Evolutionary conservation across 257 asterid species (phyloP), one percentile per base, ranked within the genome.

Genomic region (Nyctanthes arbortristis): DNA sequence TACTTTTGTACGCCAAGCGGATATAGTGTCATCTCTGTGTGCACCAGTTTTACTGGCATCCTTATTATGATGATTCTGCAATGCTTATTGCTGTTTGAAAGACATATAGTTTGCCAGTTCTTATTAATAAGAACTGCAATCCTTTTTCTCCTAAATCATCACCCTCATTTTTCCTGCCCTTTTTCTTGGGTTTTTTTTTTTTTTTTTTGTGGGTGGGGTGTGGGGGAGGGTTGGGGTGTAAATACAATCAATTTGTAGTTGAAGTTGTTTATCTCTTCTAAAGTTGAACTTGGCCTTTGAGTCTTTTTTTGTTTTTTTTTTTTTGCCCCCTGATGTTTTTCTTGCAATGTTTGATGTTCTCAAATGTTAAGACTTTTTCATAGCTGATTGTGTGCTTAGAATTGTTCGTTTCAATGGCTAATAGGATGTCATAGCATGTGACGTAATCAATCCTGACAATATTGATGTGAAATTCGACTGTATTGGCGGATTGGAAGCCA

Each of bases 381-480:
- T 22, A 8, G 59, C 43, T 71, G n/a, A 40, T 55, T 61, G 22
- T 61, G 67, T 79, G 66, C 80, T 72, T 32, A 58, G 61, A 18
- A 29, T 34, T 13, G 62, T 49, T 47, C 30, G 43, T 70, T 62
- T 63, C 29, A 49, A 61, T 74, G 58, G 56, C 64, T 65, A 68
- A 57, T 72, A 93, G 98, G 98, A 93, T 77, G 86, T 90, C 29
- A 81, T 93, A 52, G 98, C 98, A 55, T 90, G 97, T 77, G 99
- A 91, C 79, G 96, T 93, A 32, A 84, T 89, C 68, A 89, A 93
- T 74, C 95, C 99, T 6, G 85, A 87, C 72, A 82, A 86, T 63
- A 91, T 93, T 29, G 87, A 87, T 73, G 99, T 91, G 67, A 81
- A 85, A 61, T 91, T 93, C 63, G 81, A 82, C 8, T 84, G 91